Evolutionary conservation across 441 rosid species (phyloP).

Genomic region (Erodium moschatum): DNA sequence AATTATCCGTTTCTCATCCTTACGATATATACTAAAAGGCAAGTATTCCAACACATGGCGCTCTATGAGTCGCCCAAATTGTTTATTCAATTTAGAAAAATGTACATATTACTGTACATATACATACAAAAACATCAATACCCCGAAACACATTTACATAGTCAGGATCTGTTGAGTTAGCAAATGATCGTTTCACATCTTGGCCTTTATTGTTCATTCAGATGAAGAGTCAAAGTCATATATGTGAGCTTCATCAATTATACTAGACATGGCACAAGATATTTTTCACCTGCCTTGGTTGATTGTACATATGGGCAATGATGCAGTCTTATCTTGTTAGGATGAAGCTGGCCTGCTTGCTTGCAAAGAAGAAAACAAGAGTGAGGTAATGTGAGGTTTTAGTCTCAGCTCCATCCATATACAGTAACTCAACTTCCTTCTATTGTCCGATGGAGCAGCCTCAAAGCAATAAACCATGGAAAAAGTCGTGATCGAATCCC

Average conservation of each 20-base stretch:
- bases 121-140: neutral
- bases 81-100: neutral
- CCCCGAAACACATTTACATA: constrained; percentile 4
- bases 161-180: constrained; percentile 6
- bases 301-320: neutral
- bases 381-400: constrained; percentile 9
- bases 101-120: neutral
- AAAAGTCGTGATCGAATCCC: constrained; percentile 59
- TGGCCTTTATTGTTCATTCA: constrained; percentile 5
- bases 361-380: constrained; percentile 9
- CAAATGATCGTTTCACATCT: neutral
- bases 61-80: neutral
- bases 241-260: neutral
- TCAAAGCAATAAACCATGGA: constrained; percentile 48
- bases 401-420: constrained; percentile 15
- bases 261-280: neutral
- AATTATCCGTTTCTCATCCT: too few species aligned
- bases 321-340: neutral
- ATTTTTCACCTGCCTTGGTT: neutral
- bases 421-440: constrained; percentile 10
- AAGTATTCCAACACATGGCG: neutral
- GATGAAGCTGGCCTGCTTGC: neutral
- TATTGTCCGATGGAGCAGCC: constrained; percentile 20
- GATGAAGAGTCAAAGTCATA: neutral
- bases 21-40: too few species aligned